Percentiles rank a stretch among this genome's conserved stretches.
phyloP scores from a whole-genome alignment of 1,284 basidiomycete genomes.

The Fomes fomentarius region DNA sequence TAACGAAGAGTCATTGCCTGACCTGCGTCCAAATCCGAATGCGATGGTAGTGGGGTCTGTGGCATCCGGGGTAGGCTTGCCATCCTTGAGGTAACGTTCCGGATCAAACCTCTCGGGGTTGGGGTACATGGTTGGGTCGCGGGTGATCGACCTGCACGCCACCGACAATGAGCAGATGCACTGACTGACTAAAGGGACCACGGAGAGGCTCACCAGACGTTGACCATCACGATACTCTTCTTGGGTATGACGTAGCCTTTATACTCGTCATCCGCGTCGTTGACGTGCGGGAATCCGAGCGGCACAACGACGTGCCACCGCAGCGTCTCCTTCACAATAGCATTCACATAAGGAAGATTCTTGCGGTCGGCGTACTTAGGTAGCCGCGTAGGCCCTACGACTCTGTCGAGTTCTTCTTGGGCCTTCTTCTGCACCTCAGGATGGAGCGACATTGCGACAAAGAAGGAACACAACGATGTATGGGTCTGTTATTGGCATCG shows the following conservation, averaged over 20 bases:
- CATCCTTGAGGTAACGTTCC: constrained; percentile 34
- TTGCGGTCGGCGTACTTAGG: constrained; percentile 30
- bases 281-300: constrained; percentile 18
- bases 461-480: constrained; percentile 25
- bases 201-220: constrained; percentile 15
- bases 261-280: constrained; percentile 25
- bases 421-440: constrained; percentile 32
- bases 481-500: constrained; percentile 29
- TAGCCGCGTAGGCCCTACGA: constrained; percentile 27
- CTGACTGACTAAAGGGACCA: not conserved
- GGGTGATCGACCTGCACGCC: constrained; percentile 30
- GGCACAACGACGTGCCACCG: constrained; percentile 26
- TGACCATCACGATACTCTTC: constrained; percentile 13
- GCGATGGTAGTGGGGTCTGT: constrained; percentile 30
- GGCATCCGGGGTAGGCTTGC: constrained; percentile 29
- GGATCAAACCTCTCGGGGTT: constrained; percentile 32
- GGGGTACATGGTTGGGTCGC: constrained; percentile 30
- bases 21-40: constrained; percentile 41
- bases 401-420: constrained; percentile 31
- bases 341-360: constrained; percentile 31
- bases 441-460: constrained; percentile 29
- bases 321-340: constrained; percentile 32
- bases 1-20: not conserved
- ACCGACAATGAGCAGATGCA: not conserved
- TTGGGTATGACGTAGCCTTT: constrained; percentile 26